Evolutionary conservation across 805 yeast genomes (phyloP), one percentile per base, ranked within the genome.

Genomic region (Brettanomyces naardenensis): DNA sequence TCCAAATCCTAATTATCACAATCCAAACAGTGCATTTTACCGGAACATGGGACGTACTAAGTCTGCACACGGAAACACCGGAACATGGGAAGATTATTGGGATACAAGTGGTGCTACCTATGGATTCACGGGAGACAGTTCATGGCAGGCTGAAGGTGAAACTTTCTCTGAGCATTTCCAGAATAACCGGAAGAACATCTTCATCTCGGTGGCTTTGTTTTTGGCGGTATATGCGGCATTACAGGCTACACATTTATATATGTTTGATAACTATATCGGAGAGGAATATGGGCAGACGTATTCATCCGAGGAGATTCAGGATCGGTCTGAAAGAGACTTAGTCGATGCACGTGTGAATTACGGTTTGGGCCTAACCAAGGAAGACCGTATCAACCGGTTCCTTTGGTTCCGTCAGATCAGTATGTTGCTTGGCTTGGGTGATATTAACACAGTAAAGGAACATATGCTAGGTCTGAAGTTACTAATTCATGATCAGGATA

Each of bases 381-480:
- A 69, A 35, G 69, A 74, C 3, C 61, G 84, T 27, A 65, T 78
- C 19, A 61, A 67, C 41, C 61, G 86, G 42, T 78, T 78, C 49
- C 45, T 78, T 39, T 73, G 78, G 78, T 73, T 72, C 48, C 61
- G 78, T 47, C 46, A 56, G 32, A 40, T 62, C 10, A 41, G 54
- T 15, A 45, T 46, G 51, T 27, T 60, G 19, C 41, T 60, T 38
- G 41, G 38, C 19, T 35, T 47, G 6, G 54, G 56, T 4, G 59
- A 56, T 20, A 38, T 52, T 14, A 38, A 38, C 28, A 51, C 50
- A 29, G 47, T 53, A 4, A 11, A 49, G 11, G 40, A 40, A 10
- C 39, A 47, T 38, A 35, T 54, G 28, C 38, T 45, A 15, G 38
- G 36, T 20, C 40, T 48, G 26, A 49, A 43, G 5, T 29, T 47